Percentiles rank a stretch among this genome's conserved stretches.
phyloP scores from a whole-genome alignment of 352 stramenopile species.

The Blastocystis sp. region DNA sequence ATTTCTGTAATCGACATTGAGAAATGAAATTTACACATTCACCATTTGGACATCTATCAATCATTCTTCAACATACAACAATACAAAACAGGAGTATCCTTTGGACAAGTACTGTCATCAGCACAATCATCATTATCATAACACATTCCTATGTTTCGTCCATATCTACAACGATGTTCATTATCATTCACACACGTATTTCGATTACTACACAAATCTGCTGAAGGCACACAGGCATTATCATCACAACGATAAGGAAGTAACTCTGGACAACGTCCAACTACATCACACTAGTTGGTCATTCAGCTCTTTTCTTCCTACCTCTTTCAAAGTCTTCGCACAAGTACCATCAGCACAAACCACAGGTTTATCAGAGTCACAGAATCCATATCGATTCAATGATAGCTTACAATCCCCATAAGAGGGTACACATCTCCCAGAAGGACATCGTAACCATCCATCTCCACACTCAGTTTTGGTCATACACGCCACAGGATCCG shows the following conservation, averaged over 20 bases:
- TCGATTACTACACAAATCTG: not conserved
- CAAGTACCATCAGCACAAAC: conserved; percentile 15
- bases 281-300: not conserved
- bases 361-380: not conserved
- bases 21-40: conserved; percentile 11
- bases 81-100: conserved; percentile 10
- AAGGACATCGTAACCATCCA: conserved; percentile 37
- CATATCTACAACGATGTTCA: conserved; percentile 16
- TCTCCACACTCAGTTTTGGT: not conserved
- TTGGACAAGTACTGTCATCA: conserved; percentile 1
- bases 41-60: conserved; percentile 43
- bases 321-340: not conserved
- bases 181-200: not conserved
- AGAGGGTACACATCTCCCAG: not conserved
- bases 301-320: not conserved
- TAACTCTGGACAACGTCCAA: not conserved
- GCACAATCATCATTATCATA: conserved; percentile 14
- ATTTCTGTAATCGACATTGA: not conserved
- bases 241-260: conserved; percentile 33
- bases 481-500: conserved; percentile 8
- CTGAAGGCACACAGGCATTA: conserved; percentile 15
- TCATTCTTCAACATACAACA: not conserved
- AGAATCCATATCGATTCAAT: not conserved
- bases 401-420: conserved; percentile 32
- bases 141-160: conserved; percentile 19